phyloP scores from a whole-genome alignment of 805 yeast species.

The Monosporozyma siamensis region DNA sequence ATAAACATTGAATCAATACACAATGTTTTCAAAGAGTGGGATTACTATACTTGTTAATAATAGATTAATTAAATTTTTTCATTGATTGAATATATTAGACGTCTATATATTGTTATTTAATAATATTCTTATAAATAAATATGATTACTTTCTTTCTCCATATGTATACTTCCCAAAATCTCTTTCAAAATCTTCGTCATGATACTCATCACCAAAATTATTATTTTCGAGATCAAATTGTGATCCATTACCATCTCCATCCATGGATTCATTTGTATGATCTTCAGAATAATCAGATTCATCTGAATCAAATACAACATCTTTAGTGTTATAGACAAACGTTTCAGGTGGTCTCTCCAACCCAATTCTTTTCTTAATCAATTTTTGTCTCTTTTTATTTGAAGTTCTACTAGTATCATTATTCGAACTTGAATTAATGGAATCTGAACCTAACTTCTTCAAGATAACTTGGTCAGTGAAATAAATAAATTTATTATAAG shows the following conservation, averaged over 20 bases:
- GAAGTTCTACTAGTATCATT: slow-evolving; percentile 10
- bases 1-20: slow-evolving; percentile 16
- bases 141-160: not conserved
- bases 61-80: not conserved
- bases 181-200: slow-evolving; percentile 1
- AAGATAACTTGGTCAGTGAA: slow-evolving; percentile 47
- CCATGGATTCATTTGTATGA: not conserved
- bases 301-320: slow-evolving; percentile 33
- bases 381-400: slow-evolving; percentile 11
- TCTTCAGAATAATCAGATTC: slow-evolving; percentile 4
- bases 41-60: slow-evolving; percentile 9
- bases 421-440: slow-evolving; percentile 30
- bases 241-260: too few species aligned
- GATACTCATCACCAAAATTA: not conserved
- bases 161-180: not conserved
- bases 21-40: slow-evolving; percentile 26
- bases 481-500: slow-evolving; percentile 34
- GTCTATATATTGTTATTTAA: not conserved
- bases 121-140: not conserved
- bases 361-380: slow-evolving; percentile 22
- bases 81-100: not conserved
- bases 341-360: slow-evolving; percentile 29
- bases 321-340: slow-evolving; percentile 36
- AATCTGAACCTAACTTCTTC: slow-evolving; percentile 49
- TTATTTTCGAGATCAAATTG: not conserved